Conservation (phyloP, 352 stramenopile species). For the Pythium sukuiense region DNA sequence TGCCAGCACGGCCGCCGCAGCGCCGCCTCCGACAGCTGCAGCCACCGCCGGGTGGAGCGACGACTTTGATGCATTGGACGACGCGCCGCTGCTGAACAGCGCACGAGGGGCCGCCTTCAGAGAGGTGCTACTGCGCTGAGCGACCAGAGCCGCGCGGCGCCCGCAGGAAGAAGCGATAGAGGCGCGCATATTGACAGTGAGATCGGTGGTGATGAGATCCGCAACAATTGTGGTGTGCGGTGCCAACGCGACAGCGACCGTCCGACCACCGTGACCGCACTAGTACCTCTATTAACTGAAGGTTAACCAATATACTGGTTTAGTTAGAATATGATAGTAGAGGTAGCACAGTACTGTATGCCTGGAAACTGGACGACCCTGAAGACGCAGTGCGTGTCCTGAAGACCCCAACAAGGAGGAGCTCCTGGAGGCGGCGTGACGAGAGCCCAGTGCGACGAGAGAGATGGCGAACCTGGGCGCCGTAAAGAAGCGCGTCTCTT, state of each 20-base stretch:
- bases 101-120: not conserved
- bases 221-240: conserved; percentile 17
- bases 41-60: conserved; percentile 27
- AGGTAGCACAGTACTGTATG: not conserved
- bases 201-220: not conserved
- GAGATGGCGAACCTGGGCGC: conserved; percentile 21
- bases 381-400: not conserved
- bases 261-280: conserved; percentile 3
- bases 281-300: not conserved
- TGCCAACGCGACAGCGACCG: conserved; percentile 3
- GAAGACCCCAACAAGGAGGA: not conserved
- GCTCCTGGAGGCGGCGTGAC: not conserved
- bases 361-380: conserved; percentile 1
- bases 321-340: not conserved
- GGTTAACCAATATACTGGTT: not conserved
- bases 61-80: conserved; percentile 11
- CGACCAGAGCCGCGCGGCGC: conserved; percentile 12
- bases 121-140: not conserved
- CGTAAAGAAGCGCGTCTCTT: conserved; percentile 77
- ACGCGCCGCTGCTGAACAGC: conserved; percentile 25
- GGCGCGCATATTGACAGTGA: conserved; percentile 10
- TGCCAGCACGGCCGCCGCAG: conserved; percentile 52
- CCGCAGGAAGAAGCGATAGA: conserved; percentile 11
- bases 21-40: conserved; percentile 36
- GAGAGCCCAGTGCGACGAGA: not conserved